Evolutionary conservation across 2,329 filamentous ascomycete species (phyloP), one percentile per base, ranked within the genome.

Genomic region (Talaromyces sp.): DNA sequence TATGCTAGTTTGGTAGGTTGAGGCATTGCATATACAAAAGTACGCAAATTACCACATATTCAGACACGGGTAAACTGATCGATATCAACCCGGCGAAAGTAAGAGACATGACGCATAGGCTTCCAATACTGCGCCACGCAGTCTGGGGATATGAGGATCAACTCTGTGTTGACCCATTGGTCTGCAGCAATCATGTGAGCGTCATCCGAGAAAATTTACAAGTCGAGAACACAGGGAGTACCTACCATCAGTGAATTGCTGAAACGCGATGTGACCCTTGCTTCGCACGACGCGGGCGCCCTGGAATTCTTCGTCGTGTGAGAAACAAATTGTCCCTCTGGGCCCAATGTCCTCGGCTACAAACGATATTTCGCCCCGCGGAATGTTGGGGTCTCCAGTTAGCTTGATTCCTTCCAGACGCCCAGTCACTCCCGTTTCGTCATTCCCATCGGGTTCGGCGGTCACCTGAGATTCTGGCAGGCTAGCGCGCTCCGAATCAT

Each of bases 351-450:
- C 91, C 5, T 91, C 84, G 0, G 87, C 89, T 3, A 90, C 82
- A 71, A 96, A 97, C 0, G 89, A 91, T 66, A 87, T 86, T 73
- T 97, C 89, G 9, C 93, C 93, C 9, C 93, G 83, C 0, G 93
- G 93, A 14, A 98, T 86, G 66, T 97, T 96, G 0, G 89, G 86
- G 69, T 99, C 93, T 0, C 93, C 93, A 0, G 93, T 98, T 35
- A 99, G 78, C 72, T 98, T 98, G 69, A 97, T 86, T 0, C 89
- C 93, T 72, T 93, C 87, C 3, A 98, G 74, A 1, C 86, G 81
- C 4, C 91, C 91, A 13, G 79, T 80, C 19, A 49, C 55, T 65
- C 89, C 86, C 1, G 85, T 77, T 14, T 77, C 69, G 55, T 79
- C 78, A 19, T 82, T 77, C 38, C 69, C 66, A 2, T 63, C 54